Base-by-base conservation (phyloP, 257 asterid genomes). In the Jacaranda mimosifolia region DNA sequence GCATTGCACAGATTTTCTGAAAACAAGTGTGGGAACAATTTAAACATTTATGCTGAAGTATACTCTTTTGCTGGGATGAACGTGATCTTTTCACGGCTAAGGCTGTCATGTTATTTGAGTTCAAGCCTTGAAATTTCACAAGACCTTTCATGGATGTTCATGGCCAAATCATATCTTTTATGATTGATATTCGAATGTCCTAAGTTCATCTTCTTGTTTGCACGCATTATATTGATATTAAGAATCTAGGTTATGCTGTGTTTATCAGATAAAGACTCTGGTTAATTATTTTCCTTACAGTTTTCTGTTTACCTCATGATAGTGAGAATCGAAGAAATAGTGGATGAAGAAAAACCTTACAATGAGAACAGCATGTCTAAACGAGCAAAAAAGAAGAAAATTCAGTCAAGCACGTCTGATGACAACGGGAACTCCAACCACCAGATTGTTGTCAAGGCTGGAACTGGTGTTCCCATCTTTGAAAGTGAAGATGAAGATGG, bases 401-500 rank as follows among this genome's bases (percentile, higher is more conserved):
- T 70, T 74, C 78, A 79, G 74, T 67, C 77, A 58, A 77, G 53
- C 26, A 68, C 63, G 83, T 66, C 89, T 74, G 72, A 62, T 53
- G 72, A 77, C 70, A 81, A 64, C 49, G 86, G 83, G 15, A 83
- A 86, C 72, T 79, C 91, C 43, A 80, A 82, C 73, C 70, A 45
- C 63, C 88, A 84, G 87, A 80, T 86, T 77, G 89, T 90, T 55
- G 84, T 77, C 73, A 86, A 83, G 84, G 58, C 84, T 80, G 81
- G 83, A 70, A 60, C 77, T 57, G 80, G 75, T 52, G 80, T 56
- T 74, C 81, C 95, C 42, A 52, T 76, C 38, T 51, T 87, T 75
- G 98, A 91, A 80, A 89, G 95, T 80, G 99, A 96, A 89, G 98
- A 93, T 64, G 98, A 96, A 67, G 98, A 96, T 87, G 99, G 99